A percentile compares a stretch with the other conserved stretches of the same genome.
Evolutionary conservation across 805 yeast genomes (phyloP).

Genomic region (Saturnispora quitensis): DNA sequence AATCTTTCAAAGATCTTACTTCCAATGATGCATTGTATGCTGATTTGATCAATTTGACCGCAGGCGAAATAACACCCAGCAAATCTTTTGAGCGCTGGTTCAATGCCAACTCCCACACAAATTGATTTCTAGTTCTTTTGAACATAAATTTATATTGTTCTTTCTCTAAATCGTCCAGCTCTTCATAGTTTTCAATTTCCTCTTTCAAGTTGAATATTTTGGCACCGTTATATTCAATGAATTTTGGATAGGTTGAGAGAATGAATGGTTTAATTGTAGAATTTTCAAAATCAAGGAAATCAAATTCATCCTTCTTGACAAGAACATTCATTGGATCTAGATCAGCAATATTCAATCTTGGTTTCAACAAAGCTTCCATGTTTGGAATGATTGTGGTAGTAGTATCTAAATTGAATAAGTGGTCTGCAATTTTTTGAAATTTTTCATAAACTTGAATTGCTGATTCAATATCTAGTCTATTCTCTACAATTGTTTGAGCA

Average conservation of each 20-base stretch:
- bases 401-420: conserved; percentile 46
- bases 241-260: conserved; percentile 70
- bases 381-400: conserved; percentile 45
- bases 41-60: conserved; percentile 57
- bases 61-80: conserved; percentile 77
- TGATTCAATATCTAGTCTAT: conserved; percentile 34
- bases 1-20: conserved; percentile 47
- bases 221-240: conserved; percentile 81
- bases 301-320: conserved; percentile 33
- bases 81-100: conserved; percentile 56
- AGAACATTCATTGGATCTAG: conserved; percentile 86
- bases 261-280: conserved; percentile 73
- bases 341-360: conserved; percentile 74
- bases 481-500: conserved; percentile 34
- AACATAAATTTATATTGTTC: conserved; percentile 80
- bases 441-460: conserved; percentile 56
- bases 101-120: conserved; percentile 73
- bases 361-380: conserved; percentile 51
- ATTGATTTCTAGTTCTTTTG: conserved; percentile 84
- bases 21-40: conserved; percentile 57
- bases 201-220: conserved; percentile 68
- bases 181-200: conserved; percentile 63
- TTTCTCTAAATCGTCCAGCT: conserved; percentile 62
- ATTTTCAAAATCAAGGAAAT: conserved; percentile 78
- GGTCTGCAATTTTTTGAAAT: conserved; percentile 45